Conservation (phyloP, 352 stramenopile species). For the Phytophthora lateralis region DNA sequence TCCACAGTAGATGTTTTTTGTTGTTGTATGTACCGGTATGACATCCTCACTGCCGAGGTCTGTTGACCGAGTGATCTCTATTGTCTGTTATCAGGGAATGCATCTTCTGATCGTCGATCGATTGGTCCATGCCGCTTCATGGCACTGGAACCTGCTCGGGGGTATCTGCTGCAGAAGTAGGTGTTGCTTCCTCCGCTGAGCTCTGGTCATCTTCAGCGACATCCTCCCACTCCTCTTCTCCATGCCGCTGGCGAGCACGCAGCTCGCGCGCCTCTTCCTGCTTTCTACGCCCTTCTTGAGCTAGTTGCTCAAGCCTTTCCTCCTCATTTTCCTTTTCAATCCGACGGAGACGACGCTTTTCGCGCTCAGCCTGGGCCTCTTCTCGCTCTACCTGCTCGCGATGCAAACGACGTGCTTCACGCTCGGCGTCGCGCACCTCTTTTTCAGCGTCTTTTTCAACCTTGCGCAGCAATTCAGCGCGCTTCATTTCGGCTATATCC, state of each 20-base stretch:
- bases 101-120: constrained; percentile 6
- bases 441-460: constrained; percentile 72
- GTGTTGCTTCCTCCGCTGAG: constrained; percentile 6
- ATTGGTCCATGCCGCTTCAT: constrained; percentile 1
- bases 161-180: background rate
- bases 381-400: constrained; percentile 67
- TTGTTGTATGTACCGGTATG: constrained; percentile 4
- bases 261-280: constrained; percentile 59
- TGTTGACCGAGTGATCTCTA: constrained; percentile 17
- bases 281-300: constrained; percentile 47
- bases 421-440: constrained; percentile 55
- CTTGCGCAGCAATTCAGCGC: constrained; percentile 67
- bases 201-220: constrained; percentile 25
- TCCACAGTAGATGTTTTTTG: background rate
- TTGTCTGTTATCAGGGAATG: constrained; percentile 24
- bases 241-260: constrained; percentile 55
- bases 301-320: constrained; percentile 44
- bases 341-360: constrained; percentile 59
- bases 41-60: background rate
- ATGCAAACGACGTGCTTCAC: constrained; percentile 51
- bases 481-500: constrained; percentile 73
- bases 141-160: constrained; percentile 1
- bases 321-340: constrained; percentile 69
- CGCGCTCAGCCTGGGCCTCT: constrained; percentile 52
- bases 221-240: constrained; percentile 30